Conservation (phyloP, 2,329 filamentous ascomycete genomes). For the Juglanconis juglandina region DNA sequence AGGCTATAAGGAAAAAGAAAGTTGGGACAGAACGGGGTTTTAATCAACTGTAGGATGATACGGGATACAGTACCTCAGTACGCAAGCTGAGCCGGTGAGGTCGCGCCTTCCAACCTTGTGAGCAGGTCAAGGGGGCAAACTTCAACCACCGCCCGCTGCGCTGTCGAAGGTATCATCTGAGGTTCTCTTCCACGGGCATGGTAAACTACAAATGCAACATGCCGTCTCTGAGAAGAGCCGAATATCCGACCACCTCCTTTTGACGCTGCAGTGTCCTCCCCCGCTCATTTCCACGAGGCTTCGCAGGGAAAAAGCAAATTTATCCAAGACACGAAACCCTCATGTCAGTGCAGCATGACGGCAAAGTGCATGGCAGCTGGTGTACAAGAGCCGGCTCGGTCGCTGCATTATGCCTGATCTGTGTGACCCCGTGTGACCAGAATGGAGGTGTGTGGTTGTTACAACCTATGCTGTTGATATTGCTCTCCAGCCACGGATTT, state of each 20-base stretch:
- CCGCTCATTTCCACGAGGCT: not conserved
- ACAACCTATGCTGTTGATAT: not conserved
- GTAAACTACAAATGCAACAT: not conserved
- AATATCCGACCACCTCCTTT: not conserved
- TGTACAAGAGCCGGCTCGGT: not conserved
- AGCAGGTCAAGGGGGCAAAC: not conserved
- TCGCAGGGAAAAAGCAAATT: conserved; percentile 14
- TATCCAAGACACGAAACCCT: conserved; percentile 13
- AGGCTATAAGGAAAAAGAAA: not conserved
- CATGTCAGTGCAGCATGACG: not conserved
- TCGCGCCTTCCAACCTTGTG: not conserved
- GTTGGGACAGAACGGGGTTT: not conserved
- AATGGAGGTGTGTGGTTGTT: not conserved
- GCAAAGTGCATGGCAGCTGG: not conserved
- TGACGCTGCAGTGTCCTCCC: not conserved
- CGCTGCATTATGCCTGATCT: conserved; percentile 9
- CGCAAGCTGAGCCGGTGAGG: no score
- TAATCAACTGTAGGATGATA: no score
- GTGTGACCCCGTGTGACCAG: conserved; percentile 2
- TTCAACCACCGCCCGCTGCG: no score
- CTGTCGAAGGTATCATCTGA: no score
- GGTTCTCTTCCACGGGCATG: not conserved
- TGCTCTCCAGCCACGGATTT: not conserved
- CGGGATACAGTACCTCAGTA: no score
- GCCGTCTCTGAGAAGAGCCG: conserved; percentile 3